Evolutionary conservation across 1,284 basidiomycete genomes (phyloP), one percentile per base, ranked within the genome.

Genomic region (Ustilago hordei): DNA sequence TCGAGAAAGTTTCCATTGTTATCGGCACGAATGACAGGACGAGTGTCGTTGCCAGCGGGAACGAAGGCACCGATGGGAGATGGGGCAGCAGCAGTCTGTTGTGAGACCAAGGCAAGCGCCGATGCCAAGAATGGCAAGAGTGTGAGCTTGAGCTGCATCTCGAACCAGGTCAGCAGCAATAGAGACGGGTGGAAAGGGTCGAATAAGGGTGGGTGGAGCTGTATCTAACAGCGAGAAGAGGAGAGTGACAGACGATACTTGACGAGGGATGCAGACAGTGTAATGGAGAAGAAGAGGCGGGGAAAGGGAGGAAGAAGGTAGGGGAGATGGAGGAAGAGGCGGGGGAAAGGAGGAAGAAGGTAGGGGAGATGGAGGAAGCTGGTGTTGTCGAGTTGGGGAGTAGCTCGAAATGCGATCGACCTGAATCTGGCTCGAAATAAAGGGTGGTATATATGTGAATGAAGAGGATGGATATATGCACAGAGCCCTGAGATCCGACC

Each of bases 21-120:
- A 28, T 71, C 57, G 36, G 72, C 76, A 11, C 69, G 64, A 34
- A 78, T 63, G 28, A 75, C 69, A 35, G 75, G 75, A 3, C 68
- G 58, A 35, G 71, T 68, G 43, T 78, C 72, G 39, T 78, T 60
- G 32, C 69, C 69, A 39, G 55, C 17, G 6, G 68, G 41, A 1
- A 60, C 52, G 57, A 69, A 68, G 43, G 32, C 63, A 8, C 63
- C 66, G 23, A 74, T 35, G 23, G 61, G 59, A 43, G 69, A 45
- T 23, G 74, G 63, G 32, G 65, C 64, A 4, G 69, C 68, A 13
- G 35, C 41, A 23, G 55, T 54, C 12, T 43, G 62, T 36, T 64
- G 59, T 39, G 69, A 53, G 11, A 69, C 43, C 31, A 78, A 60
- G 5, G 41, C 66, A 19, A 74, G 58, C 28, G 61, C 61, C 34